Conservation (phyloP, 2,329 filamentous ascomycete species). For the Aspergillus ochraceoroseus region DNA sequence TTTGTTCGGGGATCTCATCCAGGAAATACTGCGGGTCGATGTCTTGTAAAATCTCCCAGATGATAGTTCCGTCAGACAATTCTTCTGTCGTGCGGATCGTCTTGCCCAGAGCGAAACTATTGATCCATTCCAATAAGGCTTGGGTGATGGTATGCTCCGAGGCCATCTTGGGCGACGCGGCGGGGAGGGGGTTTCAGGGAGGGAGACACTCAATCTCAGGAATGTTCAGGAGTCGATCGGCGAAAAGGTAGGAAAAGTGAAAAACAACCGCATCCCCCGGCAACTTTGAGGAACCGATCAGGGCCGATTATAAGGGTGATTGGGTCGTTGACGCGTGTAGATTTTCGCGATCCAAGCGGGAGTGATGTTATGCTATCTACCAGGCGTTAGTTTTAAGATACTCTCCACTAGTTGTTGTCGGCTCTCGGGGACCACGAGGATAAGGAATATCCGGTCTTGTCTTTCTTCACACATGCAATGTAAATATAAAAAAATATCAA, state of each 20-base stretch:
- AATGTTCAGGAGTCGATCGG: conserved; percentile 22
- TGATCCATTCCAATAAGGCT: conserved; percentile 47
- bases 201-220: conserved; percentile 15
- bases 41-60: conserved; percentile 48
- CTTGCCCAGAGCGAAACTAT: conserved; percentile 43
- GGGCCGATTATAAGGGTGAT: background rate
- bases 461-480: background rate
- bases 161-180: conserved; percentile 35
- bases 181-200: conserved; percentile 7
- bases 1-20: conserved; percentile 45
- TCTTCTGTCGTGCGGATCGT: conserved; percentile 41
- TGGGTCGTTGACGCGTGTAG: conserved; percentile 6
- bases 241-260: background rate
- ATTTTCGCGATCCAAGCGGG: conserved; percentile 4
- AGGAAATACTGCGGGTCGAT: conserved; percentile 48
- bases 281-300: background rate
- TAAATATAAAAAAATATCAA: background rate
- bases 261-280: conserved; percentile 7
- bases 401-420: background rate
- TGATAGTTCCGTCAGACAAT: conserved; percentile 43
- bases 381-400: background rate
- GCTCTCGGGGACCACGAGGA: background rate
- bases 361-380: background rate
- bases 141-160: conserved; percentile 45
- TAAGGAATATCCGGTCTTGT: no score